Percentiles rank a stretch among this genome's conserved stretches.
Conservation (phyloP, 1,139 yeast species). For the Pichia sp. region DNA sequence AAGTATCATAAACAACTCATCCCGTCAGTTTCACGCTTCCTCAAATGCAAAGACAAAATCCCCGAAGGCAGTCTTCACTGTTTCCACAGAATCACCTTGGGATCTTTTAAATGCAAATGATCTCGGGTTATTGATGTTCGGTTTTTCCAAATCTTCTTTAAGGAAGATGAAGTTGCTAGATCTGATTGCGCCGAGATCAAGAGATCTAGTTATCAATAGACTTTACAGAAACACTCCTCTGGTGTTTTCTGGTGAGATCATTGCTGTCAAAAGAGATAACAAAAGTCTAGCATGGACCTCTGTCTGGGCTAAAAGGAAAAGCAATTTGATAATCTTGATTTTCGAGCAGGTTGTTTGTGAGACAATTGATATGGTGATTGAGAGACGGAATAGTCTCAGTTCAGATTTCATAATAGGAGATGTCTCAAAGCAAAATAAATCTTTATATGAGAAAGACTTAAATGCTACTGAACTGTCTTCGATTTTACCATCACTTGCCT, state of each 20-base stretch:
- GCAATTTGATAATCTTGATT: constrained; percentile 70
- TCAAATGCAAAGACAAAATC: constrained; percentile 62
- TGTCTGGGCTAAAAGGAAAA: constrained; percentile 79
- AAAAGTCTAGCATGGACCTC: constrained; percentile 66
- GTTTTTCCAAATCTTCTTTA: constrained; percentile 64
- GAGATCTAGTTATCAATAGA: constrained; percentile 59
- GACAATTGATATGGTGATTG: constrained; percentile 58
- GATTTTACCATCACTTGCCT: constrained; percentile 30
- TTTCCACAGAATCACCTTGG: constrained; percentile 76
- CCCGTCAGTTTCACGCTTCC: constrained; percentile 54
- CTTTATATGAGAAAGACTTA: constrained; percentile 31
- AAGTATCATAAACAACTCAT: not conserved
- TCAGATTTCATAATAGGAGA: constrained; percentile 35
- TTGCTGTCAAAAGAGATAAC: constrained; percentile 49
- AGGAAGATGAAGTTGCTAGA: constrained; percentile 65
- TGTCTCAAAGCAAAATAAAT: constrained; percentile 42
- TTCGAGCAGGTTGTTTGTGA: constrained; percentile 86
- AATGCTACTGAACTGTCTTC: constrained; percentile 29
- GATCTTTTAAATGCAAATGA: constrained; percentile 80
- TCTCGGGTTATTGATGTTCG: constrained; percentile 82
- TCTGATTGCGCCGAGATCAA: constrained; percentile 68
- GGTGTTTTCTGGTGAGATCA: constrained; percentile 57
- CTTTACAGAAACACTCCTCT: constrained; percentile 41
- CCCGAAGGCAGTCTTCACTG: constrained; percentile 82
- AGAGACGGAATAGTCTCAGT: constrained; percentile 25